A percentile compares a stretch with the other conserved stretches of the same genome.
These are phyloP conservation scores for Knoxdaviesia capensis DNA, from an alignment of 2,329 filamentous ascomycete genomes.

Conservation along the genomic window DNA sequence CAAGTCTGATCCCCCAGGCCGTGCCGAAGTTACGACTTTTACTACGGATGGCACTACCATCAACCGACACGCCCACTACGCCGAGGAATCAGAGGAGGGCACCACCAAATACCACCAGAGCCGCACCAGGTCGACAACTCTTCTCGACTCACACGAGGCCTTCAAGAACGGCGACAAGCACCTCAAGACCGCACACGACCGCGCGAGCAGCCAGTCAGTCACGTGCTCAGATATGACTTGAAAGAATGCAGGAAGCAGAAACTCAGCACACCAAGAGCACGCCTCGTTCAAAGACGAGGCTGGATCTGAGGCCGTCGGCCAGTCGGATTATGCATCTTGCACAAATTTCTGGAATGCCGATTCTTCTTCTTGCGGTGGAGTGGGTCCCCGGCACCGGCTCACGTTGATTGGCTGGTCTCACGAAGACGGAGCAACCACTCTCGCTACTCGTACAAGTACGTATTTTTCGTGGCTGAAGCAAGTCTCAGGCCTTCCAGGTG, in stretches of 20 bases:
- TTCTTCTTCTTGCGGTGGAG: no score
- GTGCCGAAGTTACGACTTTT: conserved; percentile 10
- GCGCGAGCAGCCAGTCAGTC: conserved; percentile 5
- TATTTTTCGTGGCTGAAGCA: no score
- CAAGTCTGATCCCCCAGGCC: conserved; percentile 5
- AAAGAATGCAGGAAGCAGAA: conserved; percentile 6
- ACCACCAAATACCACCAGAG: conserved; percentile 9
- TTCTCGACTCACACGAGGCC: conserved; percentile 5
- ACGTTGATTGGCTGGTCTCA: no score
- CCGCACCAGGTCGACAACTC: conserved; percentile 3
- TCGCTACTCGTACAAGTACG: no score
- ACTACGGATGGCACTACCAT: conserved; percentile 9
- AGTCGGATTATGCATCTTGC: no score
- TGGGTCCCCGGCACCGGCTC: no score
- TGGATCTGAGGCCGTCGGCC: no score
- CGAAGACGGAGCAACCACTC: no score
- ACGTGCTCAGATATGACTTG: conserved; percentile 6
- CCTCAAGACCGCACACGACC: conserved; percentile 9
- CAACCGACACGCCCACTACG: conserved; percentile 10
- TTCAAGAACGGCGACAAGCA: conserved; percentile 5
- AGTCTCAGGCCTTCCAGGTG: no score
- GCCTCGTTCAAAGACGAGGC: no score
- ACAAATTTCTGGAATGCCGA: no score
- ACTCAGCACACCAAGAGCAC: neutral
- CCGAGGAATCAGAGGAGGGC: conserved; percentile 4